Evolutionary conservation across 2,329 filamentous ascomycete genomes (phyloP).

Genomic region (Pseudogymnoascus sp.): DNA sequence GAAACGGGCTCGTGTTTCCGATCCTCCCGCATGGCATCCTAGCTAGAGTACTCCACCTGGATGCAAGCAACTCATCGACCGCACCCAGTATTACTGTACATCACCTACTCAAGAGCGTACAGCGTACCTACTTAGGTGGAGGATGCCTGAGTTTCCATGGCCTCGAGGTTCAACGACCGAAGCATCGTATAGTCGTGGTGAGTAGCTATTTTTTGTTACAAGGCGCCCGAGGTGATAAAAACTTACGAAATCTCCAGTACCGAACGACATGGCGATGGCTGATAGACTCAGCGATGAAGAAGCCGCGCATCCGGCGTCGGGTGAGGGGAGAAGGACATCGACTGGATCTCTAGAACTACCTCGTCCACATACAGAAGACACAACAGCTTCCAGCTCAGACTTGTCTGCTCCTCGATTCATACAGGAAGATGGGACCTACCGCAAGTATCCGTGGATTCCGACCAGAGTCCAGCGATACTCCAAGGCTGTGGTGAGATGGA

Average conservation of each 20-base stretch:
- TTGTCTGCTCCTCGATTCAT: slow-evolving; percentile 47
- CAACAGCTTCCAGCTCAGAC: not conserved
- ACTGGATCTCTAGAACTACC: not conserved
- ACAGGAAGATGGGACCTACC: slow-evolving; percentile 44
- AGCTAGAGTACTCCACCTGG: not conserved
- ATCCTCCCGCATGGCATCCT: slow-evolving; percentile 5
- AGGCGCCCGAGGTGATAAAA: not conserved
- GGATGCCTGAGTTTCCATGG: not conserved
- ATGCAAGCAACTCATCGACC: not conserved
- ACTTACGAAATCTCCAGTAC: not conserved
- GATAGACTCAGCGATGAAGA: slow-evolving; percentile 17
- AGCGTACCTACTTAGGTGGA: not conserved
- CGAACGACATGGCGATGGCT: not conserved
- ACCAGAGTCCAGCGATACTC: slow-evolving; percentile 44
- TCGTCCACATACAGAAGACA: not conserved
- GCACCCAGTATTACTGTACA: slow-evolving; percentile 1
- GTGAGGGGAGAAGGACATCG: slow-evolving; percentile 15
- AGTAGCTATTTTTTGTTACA: not conserved
- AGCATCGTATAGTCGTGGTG: slow-evolving; percentile 7
- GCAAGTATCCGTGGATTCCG: slow-evolving; percentile 50
- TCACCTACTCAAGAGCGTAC: not conserved
- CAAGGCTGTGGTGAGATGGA: slow-evolving; percentile 42
- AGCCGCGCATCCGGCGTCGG: slow-evolving; percentile 15
- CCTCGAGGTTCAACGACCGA: not conserved
- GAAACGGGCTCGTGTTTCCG: not conserved